These are phyloP conservation scores for Lactarius akahatsu DNA, from an alignment of 768 basidiomycete genomes.

Conservation along the genomic window DNA sequence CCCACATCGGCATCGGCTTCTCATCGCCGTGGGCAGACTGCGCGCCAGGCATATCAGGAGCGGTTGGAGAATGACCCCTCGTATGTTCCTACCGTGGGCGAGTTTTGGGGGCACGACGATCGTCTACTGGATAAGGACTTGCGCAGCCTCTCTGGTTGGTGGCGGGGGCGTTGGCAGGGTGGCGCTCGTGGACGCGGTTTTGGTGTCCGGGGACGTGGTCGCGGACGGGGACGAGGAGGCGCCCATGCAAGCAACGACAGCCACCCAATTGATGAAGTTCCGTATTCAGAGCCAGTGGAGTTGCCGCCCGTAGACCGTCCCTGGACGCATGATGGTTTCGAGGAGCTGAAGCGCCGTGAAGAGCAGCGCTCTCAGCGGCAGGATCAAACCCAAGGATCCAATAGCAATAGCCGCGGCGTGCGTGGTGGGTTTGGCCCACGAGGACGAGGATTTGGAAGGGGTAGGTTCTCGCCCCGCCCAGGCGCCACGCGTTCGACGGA, in stretches of 20 bases:
- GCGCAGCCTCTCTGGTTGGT: conserved; percentile 83
- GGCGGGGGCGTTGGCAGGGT: conserved; percentile 77
- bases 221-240: conserved; percentile 15
- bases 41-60: conserved; percentile 84
- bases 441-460: conserved; percentile 44
- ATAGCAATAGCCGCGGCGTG: conserved; percentile 47
- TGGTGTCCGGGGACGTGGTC: conserved; percentile 58
- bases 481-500: conserved; percentile 33
- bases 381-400: conserved; percentile 46
- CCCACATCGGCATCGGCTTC: conserved; percentile 32
- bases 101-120: conserved; percentile 95
- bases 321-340: conserved; percentile 88
- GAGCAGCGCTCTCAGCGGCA: conserved; percentile 47
- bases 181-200: conserved; percentile 60
- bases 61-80: conserved; percentile 82
- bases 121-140: conserved; percentile 80
- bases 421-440: conserved; percentile 43
- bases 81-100: conserved; percentile 85
- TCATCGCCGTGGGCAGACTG: conserved; percentile 54
- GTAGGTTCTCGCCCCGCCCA: conserved; percentile 35
- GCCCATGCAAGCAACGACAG: conserved; percentile 27
- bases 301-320: conserved; percentile 62
- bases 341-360: conserved; percentile 79
- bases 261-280: conserved; percentile 29
- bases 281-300: conserved; percentile 34